phyloP scores from a whole-genome alignment of 2,329 filamentous ascomycete species.

The Pyrenochaeta sp. region DNA sequence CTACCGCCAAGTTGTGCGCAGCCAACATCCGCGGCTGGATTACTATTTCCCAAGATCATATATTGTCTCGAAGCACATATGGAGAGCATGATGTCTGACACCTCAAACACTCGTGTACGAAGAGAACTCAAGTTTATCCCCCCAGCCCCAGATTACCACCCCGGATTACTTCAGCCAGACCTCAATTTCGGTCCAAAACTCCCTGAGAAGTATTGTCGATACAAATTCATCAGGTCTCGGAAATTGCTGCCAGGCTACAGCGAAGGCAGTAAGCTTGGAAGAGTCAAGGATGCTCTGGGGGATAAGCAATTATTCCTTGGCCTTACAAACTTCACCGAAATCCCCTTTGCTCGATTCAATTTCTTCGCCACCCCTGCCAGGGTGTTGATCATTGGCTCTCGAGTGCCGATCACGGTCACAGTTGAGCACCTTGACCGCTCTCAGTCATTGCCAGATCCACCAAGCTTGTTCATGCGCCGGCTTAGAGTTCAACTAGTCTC shows the following conservation, averaged over 20 bases:
- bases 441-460: constrained; percentile 28
- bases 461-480: constrained; percentile 30
- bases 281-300: constrained; percentile 26
- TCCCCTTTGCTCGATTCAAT: constrained; percentile 32
- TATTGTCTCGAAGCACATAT: constrained; percentile 27
- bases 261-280: constrained; percentile 23
- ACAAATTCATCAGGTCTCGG: constrained; percentile 32
- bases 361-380: constrained; percentile 28
- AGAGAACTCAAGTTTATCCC: constrained; percentile 18
- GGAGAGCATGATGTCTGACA: constrained; percentile 7
- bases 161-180: constrained; percentile 23
- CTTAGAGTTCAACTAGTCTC: constrained; percentile 30
- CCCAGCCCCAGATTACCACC: constrained; percentile 22
- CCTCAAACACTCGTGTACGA: constrained; percentile 7
- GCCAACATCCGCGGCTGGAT: background rate
- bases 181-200: constrained; percentile 18
- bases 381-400: constrained; percentile 25
- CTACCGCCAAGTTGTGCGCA: constrained; percentile 25
- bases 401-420: constrained; percentile 22
- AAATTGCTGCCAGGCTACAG: constrained; percentile 28
- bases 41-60: constrained; percentile 13
- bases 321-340: constrained; percentile 22
- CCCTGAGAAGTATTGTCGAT: constrained; percentile 24
- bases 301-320: constrained; percentile 34
- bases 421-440: constrained; percentile 35